Base-by-base conservation (phyloP, 2,329 filamentous ascomycete genomes). In the Aspergillus melleus region DNA sequence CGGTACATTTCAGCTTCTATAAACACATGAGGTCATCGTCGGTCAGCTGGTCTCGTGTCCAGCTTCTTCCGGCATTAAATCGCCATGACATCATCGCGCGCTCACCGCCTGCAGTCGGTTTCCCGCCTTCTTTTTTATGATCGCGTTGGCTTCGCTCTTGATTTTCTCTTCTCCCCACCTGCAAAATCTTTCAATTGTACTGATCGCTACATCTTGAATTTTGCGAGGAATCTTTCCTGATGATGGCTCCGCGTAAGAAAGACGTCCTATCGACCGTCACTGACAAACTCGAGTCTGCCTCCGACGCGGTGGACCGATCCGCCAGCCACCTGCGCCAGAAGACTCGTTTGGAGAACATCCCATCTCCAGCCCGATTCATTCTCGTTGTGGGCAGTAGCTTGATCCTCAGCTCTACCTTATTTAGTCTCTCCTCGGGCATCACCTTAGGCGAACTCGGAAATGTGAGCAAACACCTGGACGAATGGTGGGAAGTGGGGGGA, bases 381-480 rank as follows among this genome's bases (percentile, higher is more conserved):
- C 74, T 76, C 4, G 72, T 75, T 4, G 74, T 84, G n/a, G 58
- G 83, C 19, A 71, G 82, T 60, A 86, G 81, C 75, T 80, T 93
- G 59, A 78, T 81, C 32, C 76, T 92, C 59, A 89, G 87, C 64
- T 82, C 85, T 16, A 68, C 87, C 19, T 82, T 90, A 6, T 90
- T 90, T 74, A 85, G 86, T 51, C 71, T 88, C 55, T 79, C 85
- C 6, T 82, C 85, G 52, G 81, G 84, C 42, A 81, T 86, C 62
- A 87, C 86, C 5, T 80, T 83, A 14, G 85, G 84, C 6, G 88
- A 93, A 73, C 79, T 96, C 46, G 86, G 87, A 1, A 78, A 79
- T 26, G 83, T 94, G 60, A 89, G 86, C 72, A 86, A 87, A 68
- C 83, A 82, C 58, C 76, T 86, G 61, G 85, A 88, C 54, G 83